Base-by-base conservation (phyloP, 1,139 yeast genomes). In the Yamadazyma blattariae region DNA sequence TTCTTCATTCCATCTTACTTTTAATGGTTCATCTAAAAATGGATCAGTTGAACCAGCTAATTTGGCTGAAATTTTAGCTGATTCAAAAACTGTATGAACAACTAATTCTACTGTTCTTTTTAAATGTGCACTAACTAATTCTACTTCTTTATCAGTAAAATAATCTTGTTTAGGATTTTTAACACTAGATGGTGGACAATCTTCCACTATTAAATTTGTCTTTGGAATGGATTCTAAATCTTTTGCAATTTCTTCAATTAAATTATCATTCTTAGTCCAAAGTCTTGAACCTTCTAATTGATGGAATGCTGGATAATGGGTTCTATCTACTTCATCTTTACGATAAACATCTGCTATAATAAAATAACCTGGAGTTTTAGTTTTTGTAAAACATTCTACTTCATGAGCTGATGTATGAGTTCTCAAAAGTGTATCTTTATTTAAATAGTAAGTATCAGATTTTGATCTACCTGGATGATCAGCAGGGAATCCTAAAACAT, bases 391-490 rank as follows among this genome's bases (percentile, higher is more conserved):
- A 54, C 96, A 87, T 52, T 85, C 89, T 44, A 77, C 75, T 59
- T 92, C 98, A 57, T 92, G 99, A 0, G 98, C 98, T 1, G 97
- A 89, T 0, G 99, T 92, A 54, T 92, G 99, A 0, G 99, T 92
- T 50, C 97, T 69, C 42, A 92, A 65, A 26, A 94, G 65, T 28
- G 82, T 67, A 12, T 73, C 72, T 40, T 79, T 70, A 59, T 92
- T 90, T 40, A 92, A 59, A 56, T 92, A 92, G 58, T 92, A 92
- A 0, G 98, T 92, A 56, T 92, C 98, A 3, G 96, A 85, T 51
- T 77, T 84, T 21, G 94, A 79, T 53, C 99, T 72, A 3, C 98
- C 97, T 0, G 96, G 96, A 54, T 92, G 99, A 54, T 90, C 95
- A 30, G 62, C 57, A 0, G 97, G 96, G 57, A 92, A 92, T 1